Base-by-base conservation (phyloP, 805 yeast species). In the Kazachstania viticola region DNA sequence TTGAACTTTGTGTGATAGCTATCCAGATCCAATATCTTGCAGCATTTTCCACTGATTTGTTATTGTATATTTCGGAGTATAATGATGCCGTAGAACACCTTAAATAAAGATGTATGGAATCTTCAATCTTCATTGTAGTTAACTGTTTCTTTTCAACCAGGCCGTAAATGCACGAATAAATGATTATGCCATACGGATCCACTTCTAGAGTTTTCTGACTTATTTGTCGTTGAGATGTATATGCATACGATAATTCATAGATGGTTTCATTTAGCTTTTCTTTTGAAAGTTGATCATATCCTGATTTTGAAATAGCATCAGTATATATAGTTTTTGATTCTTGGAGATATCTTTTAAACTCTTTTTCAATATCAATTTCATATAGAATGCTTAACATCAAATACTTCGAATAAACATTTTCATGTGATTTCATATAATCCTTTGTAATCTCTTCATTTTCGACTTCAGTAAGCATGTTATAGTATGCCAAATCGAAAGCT, bases 301-400 rank as follows among this genome's bases (percentile, higher is more conserved):
- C 41, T 23, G 41, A 35, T 18, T 47, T 41, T 51, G 48, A 19
- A 44, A 48, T 14, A 2, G 29, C 17, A 4, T 48, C 39, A 7
- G 43, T 41, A 34, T 79, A 71, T 3, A 78, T 46, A 1, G 45
- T 41, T 27, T 51, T 53, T 2, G 75, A 51, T 22, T 62, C 61
- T 3, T 48, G 44, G 8, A 62, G 47, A 48, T 42, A 51, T 5
- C 56, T 40, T 2, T 42, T 37, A 31, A 77, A 65, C 12, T 53
- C 49, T 2, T 48, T 46, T 9, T 53, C 55, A 7, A 75, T 56
- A 28, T 77, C 71, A 29, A 83, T 48, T 49, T 82, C 94, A 54
- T 69, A 71, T 6, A 87, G 70, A 17, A 62, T 45, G 0, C 77
- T 66, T 36, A 83, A 58, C 28, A 62, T 62, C 21, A 60, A 47